Conservation (phyloP, 495 filamentous ascomycete genomes). For the Podospora conica region DNA sequence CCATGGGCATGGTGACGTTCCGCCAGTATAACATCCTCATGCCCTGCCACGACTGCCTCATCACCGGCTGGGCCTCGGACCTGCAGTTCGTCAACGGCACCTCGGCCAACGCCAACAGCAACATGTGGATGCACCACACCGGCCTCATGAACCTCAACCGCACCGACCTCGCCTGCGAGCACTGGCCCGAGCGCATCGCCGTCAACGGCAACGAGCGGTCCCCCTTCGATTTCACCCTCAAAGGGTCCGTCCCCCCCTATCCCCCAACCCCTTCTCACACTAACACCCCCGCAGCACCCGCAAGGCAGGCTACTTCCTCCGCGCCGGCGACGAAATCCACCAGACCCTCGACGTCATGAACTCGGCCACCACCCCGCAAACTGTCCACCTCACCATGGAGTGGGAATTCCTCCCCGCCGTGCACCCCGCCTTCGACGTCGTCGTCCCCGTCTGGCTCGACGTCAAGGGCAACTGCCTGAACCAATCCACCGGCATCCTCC, state of each 20-base stretch:
- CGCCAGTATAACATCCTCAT: background rate
- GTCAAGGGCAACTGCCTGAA: slow-evolving; percentile 11
- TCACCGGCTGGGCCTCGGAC: background rate
- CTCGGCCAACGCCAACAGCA: slow-evolving; percentile 12
- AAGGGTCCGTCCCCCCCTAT: background rate
- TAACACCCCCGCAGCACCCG: slow-evolving; percentile 1
- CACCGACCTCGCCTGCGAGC: background rate
- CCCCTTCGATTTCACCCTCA: slow-evolving; percentile 7
- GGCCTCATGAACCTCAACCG: slow-evolving; percentile 14
- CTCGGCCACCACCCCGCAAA: background rate
- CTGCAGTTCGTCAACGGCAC: slow-evolving; percentile 4
- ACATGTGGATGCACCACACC: slow-evolving; percentile 14
- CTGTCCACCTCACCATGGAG: slow-evolving; percentile 6
- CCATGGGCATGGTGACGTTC: slow-evolving; percentile 1
- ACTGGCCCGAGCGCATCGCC: slow-evolving; percentile 11
- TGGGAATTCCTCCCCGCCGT: slow-evolving; percentile 5
- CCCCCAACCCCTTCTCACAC: background rate
- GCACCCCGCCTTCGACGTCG: slow-evolving; percentile 6
- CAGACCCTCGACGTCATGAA: slow-evolving; percentile 7
- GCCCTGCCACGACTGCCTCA: slow-evolving; percentile 10
- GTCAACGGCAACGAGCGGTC: slow-evolving; percentile 13
- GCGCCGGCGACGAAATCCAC: slow-evolving; percentile 1
- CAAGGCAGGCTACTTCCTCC: slow-evolving; percentile 13
- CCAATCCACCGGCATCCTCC: background rate
- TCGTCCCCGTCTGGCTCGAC: slow-evolving; percentile 12